Percentiles rank a stretch among this genome's conserved stretches.
Evolutionary conservation across 495 filamentous ascomycete species (phyloP).

Genomic region (Xylaria bambusicola): DNA sequence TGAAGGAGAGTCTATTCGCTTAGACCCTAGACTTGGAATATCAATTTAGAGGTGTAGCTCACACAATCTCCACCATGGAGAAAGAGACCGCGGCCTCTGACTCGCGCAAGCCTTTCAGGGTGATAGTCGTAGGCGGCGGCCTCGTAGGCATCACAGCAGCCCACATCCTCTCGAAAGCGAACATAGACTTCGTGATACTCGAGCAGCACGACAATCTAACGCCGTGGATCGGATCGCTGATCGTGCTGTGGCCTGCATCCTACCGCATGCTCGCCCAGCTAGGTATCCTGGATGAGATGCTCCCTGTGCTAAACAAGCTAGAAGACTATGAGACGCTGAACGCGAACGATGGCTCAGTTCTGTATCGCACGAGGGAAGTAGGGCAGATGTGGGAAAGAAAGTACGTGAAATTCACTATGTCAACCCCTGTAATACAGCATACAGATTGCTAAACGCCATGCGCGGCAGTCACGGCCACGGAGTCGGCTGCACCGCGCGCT

Average conservation of each 20-base stretch:
- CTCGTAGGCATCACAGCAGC: slow-evolving; percentile 52
- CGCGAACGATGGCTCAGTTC: background rate
- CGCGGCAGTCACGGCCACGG: slow-evolving; percentile 11
- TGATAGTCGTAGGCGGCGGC: slow-evolving; percentile 56
- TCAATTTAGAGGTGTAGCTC: too few relatives aligned
- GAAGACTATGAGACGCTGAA: background rate
- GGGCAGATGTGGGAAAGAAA: background rate
- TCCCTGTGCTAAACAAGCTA: background rate
- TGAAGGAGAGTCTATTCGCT: too few relatives aligned
- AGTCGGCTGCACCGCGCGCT: background rate
- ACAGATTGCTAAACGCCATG: background rate
- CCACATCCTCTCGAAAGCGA: slow-evolving; percentile 39
- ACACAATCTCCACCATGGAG: background rate
- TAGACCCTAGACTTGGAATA: background rate
- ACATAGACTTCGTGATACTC: slow-evolving; percentile 54
- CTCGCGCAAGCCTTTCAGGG: slow-evolving; percentile 35
- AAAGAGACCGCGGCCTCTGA: background rate
- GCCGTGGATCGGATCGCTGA: slow-evolving; percentile 43
- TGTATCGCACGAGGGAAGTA: background rate
- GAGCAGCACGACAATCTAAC: slow-evolving; percentile 42
- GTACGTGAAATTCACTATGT: background rate
- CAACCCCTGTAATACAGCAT: background rate
- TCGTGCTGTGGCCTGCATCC: slow-evolving; percentile 38
- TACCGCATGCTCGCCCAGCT: slow-evolving; percentile 52
- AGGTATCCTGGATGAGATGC: slow-evolving; percentile 25